Base-by-base conservation (phyloP, 371 early-diverging fungal species). In the Dichotomocladium elegans region DNA sequence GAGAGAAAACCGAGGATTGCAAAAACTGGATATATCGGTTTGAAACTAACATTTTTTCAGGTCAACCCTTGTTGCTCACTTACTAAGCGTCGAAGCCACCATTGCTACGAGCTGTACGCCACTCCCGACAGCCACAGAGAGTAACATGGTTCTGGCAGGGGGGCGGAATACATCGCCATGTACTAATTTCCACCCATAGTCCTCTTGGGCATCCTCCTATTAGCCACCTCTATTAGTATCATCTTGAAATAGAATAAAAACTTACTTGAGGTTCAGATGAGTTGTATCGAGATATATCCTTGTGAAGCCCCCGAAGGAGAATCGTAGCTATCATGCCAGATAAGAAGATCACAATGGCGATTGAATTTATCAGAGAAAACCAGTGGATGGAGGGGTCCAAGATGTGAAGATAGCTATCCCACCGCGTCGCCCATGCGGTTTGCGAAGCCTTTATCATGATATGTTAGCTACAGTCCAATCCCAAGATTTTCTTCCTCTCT, bases 1-100 rank as follows among this genome's bases (percentile, higher is more conserved):
- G 94, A 93, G 37, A 96, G 75, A 80, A 96, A 94, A 12, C 97
- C 97, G 25, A 96, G 80, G 5, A 91, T 82, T 10, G 96, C 96
- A 81, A 96, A 92, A 0, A 84, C 84, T 83, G 24, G 9, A 50
- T 8, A 12, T n/a, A n/a, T n/a, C n/a, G n/a, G n/a, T n/a, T n/a
- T n/a, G n/a, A n/a, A n/a, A n/a, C n/a, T n/a, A n/a, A n/a, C n/a
- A n/a, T n/a, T n/a, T n/a, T n/a, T n/a, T n/a, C n/a, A n/a, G n/a
- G n/a, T n/a, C n/a, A n/a, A n/a, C n/a, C n/a, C n/a, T n/a, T n/a
- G n/a, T n/a, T n/a, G 30, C 19, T 0, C 12, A 52, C 59, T 48
- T 48, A 74, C 76, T 64, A 10, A 84, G 70, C 1, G 89, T 91
- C 26, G 83, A 77, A 19, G 81, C 68, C 9, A 82, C 64, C 94